Evolutionary conservation across 2,329 filamentous ascomycete species (phyloP).

Genomic region (Epicoccum nigrum): DNA sequence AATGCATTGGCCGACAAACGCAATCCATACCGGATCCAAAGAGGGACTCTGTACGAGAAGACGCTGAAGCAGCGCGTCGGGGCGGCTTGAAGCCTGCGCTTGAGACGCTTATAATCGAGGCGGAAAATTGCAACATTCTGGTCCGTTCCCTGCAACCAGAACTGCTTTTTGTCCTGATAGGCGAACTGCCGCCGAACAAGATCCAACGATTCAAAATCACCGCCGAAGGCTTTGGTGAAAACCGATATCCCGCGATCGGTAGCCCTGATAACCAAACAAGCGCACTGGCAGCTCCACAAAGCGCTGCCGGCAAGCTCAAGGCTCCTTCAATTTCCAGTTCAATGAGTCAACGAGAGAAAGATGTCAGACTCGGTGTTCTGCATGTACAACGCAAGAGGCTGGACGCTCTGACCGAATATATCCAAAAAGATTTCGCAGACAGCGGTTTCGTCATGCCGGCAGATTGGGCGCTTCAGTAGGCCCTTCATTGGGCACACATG

Average conservation of each 20-base stretch:
- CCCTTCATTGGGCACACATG: background rate
- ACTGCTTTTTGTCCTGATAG: constrained; percentile 56
- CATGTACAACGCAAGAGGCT: constrained; percentile 57
- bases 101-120: constrained; percentile 55
- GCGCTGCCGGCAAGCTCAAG: constrained; percentile 22
- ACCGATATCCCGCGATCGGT: constrained; percentile 44
- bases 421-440: constrained; percentile 52
- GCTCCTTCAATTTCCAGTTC: constrained; percentile 45
- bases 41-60: constrained; percentile 15
- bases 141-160: constrained; percentile 54
- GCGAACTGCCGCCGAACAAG: constrained; percentile 53
- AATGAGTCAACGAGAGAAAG: constrained; percentile 46
- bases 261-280: constrained; percentile 7
- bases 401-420: constrained; percentile 53
- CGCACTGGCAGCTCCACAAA: constrained; percentile 12
- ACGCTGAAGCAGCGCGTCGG: constrained; percentile 15
- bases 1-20: constrained; percentile 33
- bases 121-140: constrained; percentile 54
- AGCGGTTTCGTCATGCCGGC: constrained; percentile 57
- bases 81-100: constrained; percentile 34
- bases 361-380: constrained; percentile 50
- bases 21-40: constrained; percentile 17
- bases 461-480: constrained; percentile 45
- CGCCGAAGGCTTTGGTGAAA: constrained; percentile 50
- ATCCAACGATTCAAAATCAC: constrained; percentile 51